Conservation (phyloP, 2,329 filamentous ascomycete species). For the Pseudocercospora ulei region DNA sequence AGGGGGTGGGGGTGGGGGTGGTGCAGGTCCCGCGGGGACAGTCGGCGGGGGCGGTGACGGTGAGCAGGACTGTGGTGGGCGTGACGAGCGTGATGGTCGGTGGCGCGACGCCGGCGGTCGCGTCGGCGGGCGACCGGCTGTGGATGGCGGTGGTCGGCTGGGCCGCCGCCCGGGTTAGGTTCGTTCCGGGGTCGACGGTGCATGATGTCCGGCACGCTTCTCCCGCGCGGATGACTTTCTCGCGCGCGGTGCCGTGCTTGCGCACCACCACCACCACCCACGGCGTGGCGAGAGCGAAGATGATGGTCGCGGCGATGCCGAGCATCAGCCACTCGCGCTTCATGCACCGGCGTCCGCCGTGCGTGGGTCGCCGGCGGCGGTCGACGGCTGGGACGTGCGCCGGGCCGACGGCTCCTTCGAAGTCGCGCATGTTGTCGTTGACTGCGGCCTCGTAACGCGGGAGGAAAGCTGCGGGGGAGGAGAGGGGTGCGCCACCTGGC, state of each 20-base stretch:
- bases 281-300: conserved; percentile 10
- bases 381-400: conserved; percentile 11
- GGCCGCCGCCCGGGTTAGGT: background rate
- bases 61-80: conserved; percentile 12
- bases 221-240: no score
- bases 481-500: conserved; percentile 4
- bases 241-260: no score
- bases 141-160: conserved; percentile 8
- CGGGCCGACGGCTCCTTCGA: conserved; percentile 9
- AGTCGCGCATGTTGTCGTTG: conserved; percentile 13
- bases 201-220: no score
- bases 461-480: conserved; percentile 5
- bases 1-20: background rate
- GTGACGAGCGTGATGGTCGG: conserved; percentile 3
- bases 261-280: conserved; percentile 6
- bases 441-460: conserved; percentile 14
- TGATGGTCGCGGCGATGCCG: conserved; percentile 6
- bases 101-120: conserved; percentile 7
- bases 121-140: conserved; percentile 10
- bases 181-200: conserved; percentile 1
- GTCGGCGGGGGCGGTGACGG: no score
- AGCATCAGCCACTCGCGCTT: conserved; percentile 15
- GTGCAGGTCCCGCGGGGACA: no score
- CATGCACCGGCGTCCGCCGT: conserved; percentile 10
- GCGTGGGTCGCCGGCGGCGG: conserved; percentile 11